Conservation (phyloP, 2,329 filamentous ascomycete genomes). For the Passalora sequoiae region DNA sequence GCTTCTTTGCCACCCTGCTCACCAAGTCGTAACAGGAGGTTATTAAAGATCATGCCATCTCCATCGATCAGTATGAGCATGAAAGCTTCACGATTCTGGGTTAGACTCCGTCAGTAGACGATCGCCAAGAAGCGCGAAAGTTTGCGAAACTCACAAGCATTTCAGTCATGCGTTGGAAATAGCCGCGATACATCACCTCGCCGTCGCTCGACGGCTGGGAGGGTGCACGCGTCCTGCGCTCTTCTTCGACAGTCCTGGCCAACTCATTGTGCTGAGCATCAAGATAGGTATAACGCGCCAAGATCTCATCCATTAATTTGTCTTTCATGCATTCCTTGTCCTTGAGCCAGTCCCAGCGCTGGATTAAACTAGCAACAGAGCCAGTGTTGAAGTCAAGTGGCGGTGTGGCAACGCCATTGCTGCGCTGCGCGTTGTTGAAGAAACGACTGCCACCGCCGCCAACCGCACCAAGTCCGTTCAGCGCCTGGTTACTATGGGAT, state of each 20-base stretch:
- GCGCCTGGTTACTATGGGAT: constrained; percentile 3
- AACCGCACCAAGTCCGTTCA: constrained; percentile 4
- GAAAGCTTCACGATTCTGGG: constrained; percentile 50
- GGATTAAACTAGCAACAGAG: constrained; percentile 22
- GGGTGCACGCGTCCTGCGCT: constrained; percentile 17
- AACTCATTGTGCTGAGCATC: constrained; percentile 29
- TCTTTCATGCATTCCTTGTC: constrained; percentile 31
- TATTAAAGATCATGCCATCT: constrained; percentile 49
- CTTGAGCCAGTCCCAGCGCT: constrained; percentile 32
- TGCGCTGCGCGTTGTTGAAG: constrained; percentile 3
- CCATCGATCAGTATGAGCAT: constrained; percentile 58
- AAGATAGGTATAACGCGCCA: constrained; percentile 38
- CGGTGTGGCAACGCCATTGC: constrained; percentile 1
- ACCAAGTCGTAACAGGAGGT: constrained; percentile 26
- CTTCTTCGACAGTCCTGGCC: constrained; percentile 25
- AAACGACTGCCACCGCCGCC: constrained; percentile 9
- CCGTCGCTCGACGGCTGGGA: not conserved
- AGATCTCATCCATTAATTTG: constrained; percentile 37
- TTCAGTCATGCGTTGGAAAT: constrained; percentile 11
- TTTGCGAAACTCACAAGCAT: constrained; percentile 31
- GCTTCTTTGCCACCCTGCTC: constrained; percentile 53
- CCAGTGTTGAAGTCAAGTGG: not conserved
- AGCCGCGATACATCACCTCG: constrained; percentile 4
- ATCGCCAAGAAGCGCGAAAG: not conserved
- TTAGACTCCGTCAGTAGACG: constrained; percentile 3